Conservation (phyloP, 2,329 filamentous ascomycete genomes). For the Verticillium dahliae region DNA sequence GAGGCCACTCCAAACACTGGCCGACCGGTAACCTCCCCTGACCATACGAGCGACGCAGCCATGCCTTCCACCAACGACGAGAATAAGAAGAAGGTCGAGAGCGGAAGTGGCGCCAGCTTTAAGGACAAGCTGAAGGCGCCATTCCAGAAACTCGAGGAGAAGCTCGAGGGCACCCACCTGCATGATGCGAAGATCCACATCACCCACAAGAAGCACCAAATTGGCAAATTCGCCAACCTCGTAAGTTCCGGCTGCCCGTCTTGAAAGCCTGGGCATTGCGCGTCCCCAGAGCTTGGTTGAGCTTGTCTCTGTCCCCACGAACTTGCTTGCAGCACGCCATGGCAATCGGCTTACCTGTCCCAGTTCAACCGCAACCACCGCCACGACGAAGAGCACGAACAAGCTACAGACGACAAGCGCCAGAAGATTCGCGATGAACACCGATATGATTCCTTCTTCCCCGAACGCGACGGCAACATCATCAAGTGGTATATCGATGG, state of each 20-base stretch:
- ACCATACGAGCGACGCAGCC: background rate
- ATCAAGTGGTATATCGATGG: slow-evolving; percentile 98
- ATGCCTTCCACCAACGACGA: slow-evolving; percentile 7
- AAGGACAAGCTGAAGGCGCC: slow-evolving; percentile 43
- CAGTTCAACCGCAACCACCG: slow-evolving; percentile 81
- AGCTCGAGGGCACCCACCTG: slow-evolving; percentile 45
- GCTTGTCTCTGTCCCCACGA: background rate
- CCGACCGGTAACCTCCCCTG: background rate
- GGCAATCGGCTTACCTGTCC: background rate
- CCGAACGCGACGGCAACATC: slow-evolving; percentile 75
- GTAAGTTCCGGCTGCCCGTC: slow-evolving; percentile 27
- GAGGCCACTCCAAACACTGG: background rate
- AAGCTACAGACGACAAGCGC: slow-evolving; percentile 75
- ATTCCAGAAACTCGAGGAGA: slow-evolving; percentile 41
- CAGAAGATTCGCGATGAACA: slow-evolving; percentile 64
- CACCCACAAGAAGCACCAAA: slow-evolving; percentile 57
- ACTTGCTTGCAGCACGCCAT: background rate
- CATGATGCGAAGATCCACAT: slow-evolving; percentile 51
- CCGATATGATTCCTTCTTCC: slow-evolving; percentile 86
- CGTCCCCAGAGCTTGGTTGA: background rate
- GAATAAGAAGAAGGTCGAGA: slow-evolving; percentile 14
- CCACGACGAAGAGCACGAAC: slow-evolving; percentile 89
- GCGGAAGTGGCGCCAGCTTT: slow-evolving; percentile 21
- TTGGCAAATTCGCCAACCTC: slow-evolving; percentile 58
- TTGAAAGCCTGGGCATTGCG: background rate